These are phyloP conservation scores for Kwoniella shandongensis DNA, from an alignment of 768 basidiomycete species.

Conservation along the genomic window DNA sequence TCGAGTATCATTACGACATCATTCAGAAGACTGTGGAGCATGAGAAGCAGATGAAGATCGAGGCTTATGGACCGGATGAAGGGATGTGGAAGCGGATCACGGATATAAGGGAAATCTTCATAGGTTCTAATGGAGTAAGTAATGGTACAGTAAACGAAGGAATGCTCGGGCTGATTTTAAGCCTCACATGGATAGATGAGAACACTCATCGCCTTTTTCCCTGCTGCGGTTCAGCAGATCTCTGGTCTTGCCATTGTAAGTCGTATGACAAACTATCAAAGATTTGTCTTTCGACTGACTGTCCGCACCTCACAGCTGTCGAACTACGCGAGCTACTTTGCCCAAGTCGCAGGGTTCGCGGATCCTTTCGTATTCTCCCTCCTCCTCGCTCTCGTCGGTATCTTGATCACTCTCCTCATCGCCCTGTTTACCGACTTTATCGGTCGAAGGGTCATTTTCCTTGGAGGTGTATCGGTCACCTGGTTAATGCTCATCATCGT, in stretches of 20 bases:
- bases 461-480: constrained; percentile 17
- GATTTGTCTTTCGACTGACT: background rate
- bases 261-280: constrained; percentile 15
- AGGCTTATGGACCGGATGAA: constrained; percentile 10
- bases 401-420: constrained; percentile 29
- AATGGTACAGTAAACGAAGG: no score
- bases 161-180: no score
- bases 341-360: constrained; percentile 29
- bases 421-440: constrained; percentile 32
- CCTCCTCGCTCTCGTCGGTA: constrained; percentile 27
- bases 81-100: constrained; percentile 10
- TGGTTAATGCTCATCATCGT: constrained; percentile 33
- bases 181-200: no score
- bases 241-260: constrained; percentile 30
- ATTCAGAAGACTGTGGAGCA: constrained; percentile 30
- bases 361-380: constrained; percentile 39
- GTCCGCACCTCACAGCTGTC: no score
- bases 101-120: constrained; percentile 23
- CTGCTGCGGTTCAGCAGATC: constrained; percentile 35
- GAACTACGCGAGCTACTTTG: constrained; percentile 35
- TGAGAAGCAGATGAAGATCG: constrained; percentile 24
- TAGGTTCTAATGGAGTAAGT: constrained; percentile 7
- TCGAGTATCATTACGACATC: constrained; percentile 39
- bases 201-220: constrained; percentile 38
- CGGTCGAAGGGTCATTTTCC: constrained; percentile 34